Conservation (phyloP, 805 yeast species). For the Sugiyamaella valdiviana region DNA sequence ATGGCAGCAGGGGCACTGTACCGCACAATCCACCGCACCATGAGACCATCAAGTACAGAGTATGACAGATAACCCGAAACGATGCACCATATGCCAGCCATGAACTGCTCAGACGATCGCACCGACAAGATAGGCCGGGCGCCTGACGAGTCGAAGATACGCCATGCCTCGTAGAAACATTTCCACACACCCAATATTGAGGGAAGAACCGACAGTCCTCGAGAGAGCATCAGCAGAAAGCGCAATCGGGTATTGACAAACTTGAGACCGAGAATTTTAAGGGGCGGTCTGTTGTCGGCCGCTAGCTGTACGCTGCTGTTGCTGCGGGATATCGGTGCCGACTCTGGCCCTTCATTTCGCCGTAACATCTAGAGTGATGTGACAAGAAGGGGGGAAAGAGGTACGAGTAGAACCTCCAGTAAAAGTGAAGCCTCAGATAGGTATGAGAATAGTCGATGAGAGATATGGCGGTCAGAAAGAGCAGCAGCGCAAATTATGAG, state of each 20-base stretch:
- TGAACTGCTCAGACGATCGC: constrained; percentile 67
- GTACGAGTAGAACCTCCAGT: no score
- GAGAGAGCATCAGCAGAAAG: constrained; percentile 64
- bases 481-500: no score
- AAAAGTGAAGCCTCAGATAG: no score
- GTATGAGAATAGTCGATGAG: no score
- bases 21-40: constrained; percentile 87
- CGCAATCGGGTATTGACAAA: constrained; percentile 73
- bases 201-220: constrained; percentile 65
- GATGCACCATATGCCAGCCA: constrained; percentile 88
- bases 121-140: constrained; percentile 47
- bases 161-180: constrained; percentile 34
- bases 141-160: constrained; percentile 19
- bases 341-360: neutral
- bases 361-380: neutral
- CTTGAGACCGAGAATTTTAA: constrained; percentile 61
- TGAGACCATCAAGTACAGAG: constrained; percentile 78
- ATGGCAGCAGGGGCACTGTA: constrained; percentile 86
- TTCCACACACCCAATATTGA: constrained; percentile 45
- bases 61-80: constrained; percentile 82
- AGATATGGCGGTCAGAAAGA: no score
- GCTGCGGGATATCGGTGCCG: constrained; percentile 11
- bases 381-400: no score
- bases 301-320: constrained; percentile 12
- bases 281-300: constrained; percentile 20